phyloP scores from a whole-genome alignment of 306 rosid species.

The Vicia villosa region DNA sequence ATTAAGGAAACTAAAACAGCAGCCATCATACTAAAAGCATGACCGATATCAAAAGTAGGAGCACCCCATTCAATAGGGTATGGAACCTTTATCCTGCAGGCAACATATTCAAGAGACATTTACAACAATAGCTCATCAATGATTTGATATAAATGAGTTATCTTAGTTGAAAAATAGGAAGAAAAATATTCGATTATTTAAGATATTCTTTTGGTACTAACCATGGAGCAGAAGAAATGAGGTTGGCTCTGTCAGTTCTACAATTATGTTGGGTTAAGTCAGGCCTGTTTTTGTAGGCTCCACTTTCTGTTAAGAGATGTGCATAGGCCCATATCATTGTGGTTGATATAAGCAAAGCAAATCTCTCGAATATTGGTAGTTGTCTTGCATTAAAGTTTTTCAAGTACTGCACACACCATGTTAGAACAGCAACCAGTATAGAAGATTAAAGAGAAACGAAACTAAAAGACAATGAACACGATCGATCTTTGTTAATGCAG shows the following conservation, averaged over 20 bases:
- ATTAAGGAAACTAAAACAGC: constrained; percentile 93
- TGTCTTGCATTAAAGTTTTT: constrained; percentile 78
- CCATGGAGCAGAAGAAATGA: constrained; percentile 98
- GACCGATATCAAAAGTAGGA: constrained; percentile 92
- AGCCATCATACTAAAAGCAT: constrained; percentile 96
- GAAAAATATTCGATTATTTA: constrained; percentile 10
- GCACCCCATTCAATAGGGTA: constrained; percentile 99
- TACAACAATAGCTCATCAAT: constrained; percentile 9
- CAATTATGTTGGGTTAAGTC: constrained; percentile 76
- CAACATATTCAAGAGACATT: constrained; percentile 38
- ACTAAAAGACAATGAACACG: too few relatives aligned
- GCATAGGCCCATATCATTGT: constrained; percentile 98
- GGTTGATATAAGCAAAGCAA: constrained; percentile 83
- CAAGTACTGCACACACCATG: constrained; percentile 60
- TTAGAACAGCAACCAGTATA: too few relatives aligned
- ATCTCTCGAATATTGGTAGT: constrained; percentile 77
- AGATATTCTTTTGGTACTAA: constrained; percentile 43
- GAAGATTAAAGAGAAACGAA: too few relatives aligned
- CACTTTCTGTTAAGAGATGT: constrained; percentile 95
- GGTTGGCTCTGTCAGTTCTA: constrained; percentile 85
- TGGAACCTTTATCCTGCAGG: constrained; percentile 84
- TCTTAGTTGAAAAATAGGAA: neutral
- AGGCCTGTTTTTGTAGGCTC: constrained; percentile 88
- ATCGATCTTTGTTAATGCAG: too few relatives aligned
- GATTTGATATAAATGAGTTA: neutral